These are phyloP conservation scores for Rhynchospora breviuscula DNA, from an alignment of 176 grass and related monocot genomes.

Conservation along the genomic window DNA sequence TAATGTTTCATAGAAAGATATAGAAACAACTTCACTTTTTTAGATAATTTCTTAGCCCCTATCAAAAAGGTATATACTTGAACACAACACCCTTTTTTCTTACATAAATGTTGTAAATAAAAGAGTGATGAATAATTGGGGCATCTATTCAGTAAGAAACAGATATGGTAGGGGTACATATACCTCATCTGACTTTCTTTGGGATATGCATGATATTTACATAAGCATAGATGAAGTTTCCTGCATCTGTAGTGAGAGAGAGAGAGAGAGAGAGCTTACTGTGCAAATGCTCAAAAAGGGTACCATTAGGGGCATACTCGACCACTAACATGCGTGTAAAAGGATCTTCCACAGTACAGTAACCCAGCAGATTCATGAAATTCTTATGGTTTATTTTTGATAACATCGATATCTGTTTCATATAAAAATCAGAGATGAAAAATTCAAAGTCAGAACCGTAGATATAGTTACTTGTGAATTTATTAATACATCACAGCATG, in stretches of 20 bases:
- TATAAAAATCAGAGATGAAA: constrained; percentile 9
- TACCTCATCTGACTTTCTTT: background rate
- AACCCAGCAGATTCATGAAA: constrained; percentile 82
- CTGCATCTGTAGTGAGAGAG: background rate
- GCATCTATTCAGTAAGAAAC: background rate
- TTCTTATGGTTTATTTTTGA: constrained; percentile 90
- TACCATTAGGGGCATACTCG: constrained; percentile 75
- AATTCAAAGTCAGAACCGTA: background rate
- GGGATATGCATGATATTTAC: background rate
- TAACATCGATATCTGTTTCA: constrained; percentile 44
- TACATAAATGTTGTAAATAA: background rate
- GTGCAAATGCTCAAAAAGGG: constrained; percentile 90
- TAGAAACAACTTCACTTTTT: background rate
- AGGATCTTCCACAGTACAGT: constrained; percentile 48
- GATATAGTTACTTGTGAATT: background rate
- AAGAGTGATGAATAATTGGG: background rate
- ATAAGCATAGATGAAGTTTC: background rate
- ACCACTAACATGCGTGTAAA: constrained; percentile 87
- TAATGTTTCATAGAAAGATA: background rate
- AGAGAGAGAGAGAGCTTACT: constrained; percentile 39
- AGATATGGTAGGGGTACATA: background rate
- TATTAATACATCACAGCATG: background rate
- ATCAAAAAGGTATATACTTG: background rate
- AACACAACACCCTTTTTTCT: background rate
- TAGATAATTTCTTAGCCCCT: background rate